Base-by-base conservation (phyloP, 306 rosid species). In the Quercus gilva region DNA sequence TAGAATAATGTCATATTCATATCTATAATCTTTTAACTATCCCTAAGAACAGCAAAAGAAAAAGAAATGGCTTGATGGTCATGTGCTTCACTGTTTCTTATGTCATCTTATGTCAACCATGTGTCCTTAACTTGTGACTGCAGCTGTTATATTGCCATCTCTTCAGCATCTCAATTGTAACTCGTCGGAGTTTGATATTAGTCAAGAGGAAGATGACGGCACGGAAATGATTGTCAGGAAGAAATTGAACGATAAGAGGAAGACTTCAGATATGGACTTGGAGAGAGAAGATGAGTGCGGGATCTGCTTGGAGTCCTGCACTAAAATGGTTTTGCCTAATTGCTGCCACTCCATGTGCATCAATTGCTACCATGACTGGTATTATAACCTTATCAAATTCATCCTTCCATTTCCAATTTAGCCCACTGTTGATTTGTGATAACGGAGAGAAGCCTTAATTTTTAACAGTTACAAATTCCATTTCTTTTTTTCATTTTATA, bases 321-420 rank as follows among this genome's bases (percentile, higher is more conserved):
- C 92, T 79, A 92, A 89, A 90, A 83, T 92, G 78, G 92, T 91
- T 58, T 84, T 91, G 87, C 97, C 97, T 28, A 80, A 88, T 60
- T 92, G 96, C 84, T 92, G 91, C 81, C 97, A 92, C 65, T 88
- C 94, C 14, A 88, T 92, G 97, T 92, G 97, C 86, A 88, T 87
- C 82, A 85, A 91, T 41, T 92, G 97, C 86, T 92, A 89, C 84
- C 88, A 31, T 5, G 89, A 92, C 80, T 88, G 94, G 97, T 92
- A 88, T 45, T 63, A 73, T 63, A 25, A 65, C 37, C 35, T 20
- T 58, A 12, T 43, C 25, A 35, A 12, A 43, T 35, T 35, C 58
- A 21, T 28, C 26, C 28, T 63, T 26, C 57, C 59, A n/a, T 15
- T 28, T 57, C n/a, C 35, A 53, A 11, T 52, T 19, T 51, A 26